These are phyloP conservation scores for Teratosphaeria nubilosa DNA, from an alignment of 2,329 filamentous ascomycete genomes.

Conservation along the genomic window DNA sequence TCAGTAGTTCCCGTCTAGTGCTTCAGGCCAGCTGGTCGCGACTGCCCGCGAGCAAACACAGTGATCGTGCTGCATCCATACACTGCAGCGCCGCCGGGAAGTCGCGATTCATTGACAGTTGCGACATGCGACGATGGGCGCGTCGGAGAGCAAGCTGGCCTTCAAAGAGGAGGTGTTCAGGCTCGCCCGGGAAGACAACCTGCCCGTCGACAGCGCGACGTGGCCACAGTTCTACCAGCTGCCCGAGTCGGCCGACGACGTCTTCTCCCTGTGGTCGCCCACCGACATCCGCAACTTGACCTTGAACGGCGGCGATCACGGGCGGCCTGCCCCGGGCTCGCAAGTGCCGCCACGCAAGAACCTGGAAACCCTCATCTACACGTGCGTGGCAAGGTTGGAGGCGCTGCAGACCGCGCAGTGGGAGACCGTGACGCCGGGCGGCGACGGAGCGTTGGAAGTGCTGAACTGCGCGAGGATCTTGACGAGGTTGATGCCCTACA, in stretches of 20 bases:
- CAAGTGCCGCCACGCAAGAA: conserved; percentile 21
- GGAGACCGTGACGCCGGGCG: background rate
- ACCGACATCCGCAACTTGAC: conserved; percentile 32
- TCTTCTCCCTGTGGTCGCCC: conserved; percentile 90
- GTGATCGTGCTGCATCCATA: background rate
- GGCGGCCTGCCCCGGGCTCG: conserved; percentile 63
- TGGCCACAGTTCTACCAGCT: conserved; percentile 99
- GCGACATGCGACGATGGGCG: conserved; percentile 60
- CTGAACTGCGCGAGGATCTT: conserved; percentile 90
- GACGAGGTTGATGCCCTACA: conserved; percentile 76
- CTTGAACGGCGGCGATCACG: conserved; percentile 44
- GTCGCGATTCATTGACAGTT: background rate
- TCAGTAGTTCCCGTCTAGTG: background rate
- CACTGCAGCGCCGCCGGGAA: background rate
- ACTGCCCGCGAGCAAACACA: background rate
- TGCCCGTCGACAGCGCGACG: conserved; percentile 78
- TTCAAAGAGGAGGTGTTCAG: conserved; percentile 98
- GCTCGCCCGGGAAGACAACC: conserved; percentile 82
- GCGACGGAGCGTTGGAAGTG: conserved; percentile 57
- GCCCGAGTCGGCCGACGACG: conserved; percentile 87
- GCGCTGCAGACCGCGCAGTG: conserved; percentile 10
- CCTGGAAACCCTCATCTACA: conserved; percentile 24
- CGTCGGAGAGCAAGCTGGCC: conserved; percentile 95
- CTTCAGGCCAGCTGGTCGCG: background rate
- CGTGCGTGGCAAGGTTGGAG: conserved; percentile 17